A percentile compares a stretch with the other conserved stretches of the same genome.
These are phyloP conservation scores for Nectriaceae sp. DNA, from an alignment of 2,329 filamentous ascomycete species.

Conservation along the genomic window DNA sequence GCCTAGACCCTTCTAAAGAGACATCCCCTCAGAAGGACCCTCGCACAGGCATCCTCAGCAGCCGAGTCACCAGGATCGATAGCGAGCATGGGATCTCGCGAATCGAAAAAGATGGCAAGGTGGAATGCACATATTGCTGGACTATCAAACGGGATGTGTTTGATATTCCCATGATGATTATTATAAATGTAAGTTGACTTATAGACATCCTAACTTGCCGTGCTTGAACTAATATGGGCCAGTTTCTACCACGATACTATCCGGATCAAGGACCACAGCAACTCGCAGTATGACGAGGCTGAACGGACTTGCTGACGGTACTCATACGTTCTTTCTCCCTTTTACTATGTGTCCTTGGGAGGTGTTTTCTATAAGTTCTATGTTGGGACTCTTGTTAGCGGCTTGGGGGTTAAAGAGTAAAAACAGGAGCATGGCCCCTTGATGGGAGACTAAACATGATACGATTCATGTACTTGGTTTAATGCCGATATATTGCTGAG, in stretches of 20 bases:
- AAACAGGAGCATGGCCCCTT: constrained; percentile 7
- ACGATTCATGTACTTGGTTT: constrained; percentile 12
- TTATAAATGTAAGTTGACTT: constrained; percentile 82
- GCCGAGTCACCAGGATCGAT: constrained; percentile 62
- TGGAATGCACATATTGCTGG: constrained; percentile 96
- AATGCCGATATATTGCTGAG: constrained; percentile 4
- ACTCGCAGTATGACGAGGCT: constrained; percentile 48
- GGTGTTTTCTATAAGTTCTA: constrained; percentile 16
- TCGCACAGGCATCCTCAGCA: constrained; percentile 53
- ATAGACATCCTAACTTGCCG: neutral
- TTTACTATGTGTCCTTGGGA: constrained; percentile 19
- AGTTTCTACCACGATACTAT: constrained; percentile 64
- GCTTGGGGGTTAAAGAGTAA: constrained; percentile 10
- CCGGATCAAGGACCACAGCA: constrained; percentile 58
- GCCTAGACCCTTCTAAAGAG: constrained; percentile 40
- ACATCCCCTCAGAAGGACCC: constrained; percentile 48
- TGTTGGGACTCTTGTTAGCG: neutral
- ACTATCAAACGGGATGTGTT: constrained; percentile 96
- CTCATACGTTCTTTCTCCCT: constrained; percentile 26
- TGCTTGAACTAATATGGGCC: constrained; percentile 4
- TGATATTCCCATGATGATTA: constrained; percentile 97
- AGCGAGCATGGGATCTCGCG: constrained; percentile 79
- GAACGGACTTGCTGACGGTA: constrained; percentile 5
- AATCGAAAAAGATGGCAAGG: constrained; percentile 84
- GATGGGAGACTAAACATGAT: constrained; percentile 14